Evolutionary conservation across 2,329 filamentous ascomycete genomes (phyloP), one percentile per base, ranked within the genome.

Genomic region (Pseudogymnoascus sp.): DNA sequence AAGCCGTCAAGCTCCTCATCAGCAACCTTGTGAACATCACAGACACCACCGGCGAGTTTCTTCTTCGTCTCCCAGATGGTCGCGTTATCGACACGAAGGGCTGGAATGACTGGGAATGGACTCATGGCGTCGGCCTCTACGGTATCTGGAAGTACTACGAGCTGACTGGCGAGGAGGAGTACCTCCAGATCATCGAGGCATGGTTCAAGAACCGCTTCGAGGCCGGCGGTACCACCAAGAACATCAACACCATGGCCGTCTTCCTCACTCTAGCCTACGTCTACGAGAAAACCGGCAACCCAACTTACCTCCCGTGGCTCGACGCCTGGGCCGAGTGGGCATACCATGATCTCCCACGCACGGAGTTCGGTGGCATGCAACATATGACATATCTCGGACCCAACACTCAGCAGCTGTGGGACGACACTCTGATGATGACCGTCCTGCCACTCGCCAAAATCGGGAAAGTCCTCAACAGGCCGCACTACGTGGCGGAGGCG

Each of bases 381-480:
- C 69, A 71, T 39, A 68, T 70, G 59, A 70, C 69, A 33, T 73
- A 92, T 68, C 75, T 87, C 33, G 81, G 84, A 2, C 80, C 83
- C 66, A 91, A 93, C 73, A 80, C 85, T 65, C 81, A 90, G 72
- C 87, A 92, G 76, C 79, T 92, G 21, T 93, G 90, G 90, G 90
- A 92, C 68, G 90, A 93, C 72, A 93, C 90, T 5, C 79, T 93
- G 49, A 92, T 93, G 89, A 93, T 93, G 90, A 92, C 88, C 0
- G 89, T 91, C 5, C 77, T 92, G 74, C 90, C 90, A 1, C 78
- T 92, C 16, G 89, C 89, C 16, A 92, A 92, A 77, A 92, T 92
- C 65, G 90, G 90, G 0, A 80, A 86, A 62, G 77, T 91, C 3
- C 80, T 93, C 2, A 78, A 83, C 65, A 78, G 89, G 1, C 87